Evolutionary conservation across 805 yeast genomes (phyloP).

Genomic region (Hanseniaspora nectarophila): DNA sequence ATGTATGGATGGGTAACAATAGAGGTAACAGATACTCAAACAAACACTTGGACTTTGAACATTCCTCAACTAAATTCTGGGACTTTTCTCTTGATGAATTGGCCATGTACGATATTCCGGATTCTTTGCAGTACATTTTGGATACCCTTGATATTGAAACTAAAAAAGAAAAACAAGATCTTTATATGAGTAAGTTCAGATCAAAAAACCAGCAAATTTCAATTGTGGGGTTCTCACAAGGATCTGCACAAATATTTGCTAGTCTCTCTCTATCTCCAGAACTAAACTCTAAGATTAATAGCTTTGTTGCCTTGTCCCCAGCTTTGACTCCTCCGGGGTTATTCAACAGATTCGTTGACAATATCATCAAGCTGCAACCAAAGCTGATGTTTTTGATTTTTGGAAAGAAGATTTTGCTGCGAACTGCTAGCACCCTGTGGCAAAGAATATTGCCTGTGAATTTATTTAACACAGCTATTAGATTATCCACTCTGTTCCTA

Average conservation of each 20-base stretch:
- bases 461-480: constrained; percentile 41
- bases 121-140: constrained; percentile 63
- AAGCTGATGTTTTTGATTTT: constrained; percentile 55
- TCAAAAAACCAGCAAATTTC: constrained; percentile 35
- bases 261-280: constrained; percentile 54
- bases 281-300: constrained; percentile 43
- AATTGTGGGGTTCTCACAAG: constrained; percentile 77
- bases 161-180: neutral
- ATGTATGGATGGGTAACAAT: constrained; percentile 90
- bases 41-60: constrained; percentile 46
- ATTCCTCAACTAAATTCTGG: constrained; percentile 52
- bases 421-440: constrained; percentile 66
- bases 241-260: constrained; percentile 88
- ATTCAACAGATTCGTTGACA: constrained; percentile 61
- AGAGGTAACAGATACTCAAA: constrained; percentile 87
- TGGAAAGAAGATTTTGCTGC: constrained; percentile 61
- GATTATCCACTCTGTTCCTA: constrained; percentile 49
- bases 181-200: neutral
- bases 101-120: constrained; percentile 82
- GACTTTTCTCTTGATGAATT: constrained; percentile 84
- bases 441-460: constrained; percentile 34
- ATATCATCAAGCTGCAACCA: constrained; percentile 67
- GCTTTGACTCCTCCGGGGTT: constrained; percentile 87
- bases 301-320: constrained; percentile 77
- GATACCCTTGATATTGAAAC: constrained; percentile 31